These are phyloP conservation scores for Populus tomentosa DNA, from an alignment of 441 rosid genomes.

Conservation along the genomic window DNA sequence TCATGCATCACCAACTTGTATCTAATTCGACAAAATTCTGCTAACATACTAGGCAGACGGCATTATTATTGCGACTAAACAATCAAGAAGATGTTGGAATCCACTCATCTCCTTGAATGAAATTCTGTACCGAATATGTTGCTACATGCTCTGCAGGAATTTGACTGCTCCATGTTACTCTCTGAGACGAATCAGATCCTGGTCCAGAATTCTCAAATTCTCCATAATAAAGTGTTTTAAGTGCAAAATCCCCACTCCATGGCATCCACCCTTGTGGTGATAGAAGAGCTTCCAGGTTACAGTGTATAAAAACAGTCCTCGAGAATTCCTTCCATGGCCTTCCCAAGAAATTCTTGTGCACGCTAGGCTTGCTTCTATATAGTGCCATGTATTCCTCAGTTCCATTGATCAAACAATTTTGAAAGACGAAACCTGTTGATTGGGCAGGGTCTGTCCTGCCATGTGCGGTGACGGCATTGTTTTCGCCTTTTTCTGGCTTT, in stretches of 20 bases:
- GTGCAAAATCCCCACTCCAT: constrained; percentile 58
- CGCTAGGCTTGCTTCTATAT: constrained; percentile 48
- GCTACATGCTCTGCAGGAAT: constrained; percentile 55
- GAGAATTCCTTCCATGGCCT: constrained; percentile 95
- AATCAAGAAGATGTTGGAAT: constrained; percentile 47
- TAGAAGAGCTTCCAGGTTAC: constrained; percentile 50
- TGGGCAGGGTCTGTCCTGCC: constrained; percentile 87
- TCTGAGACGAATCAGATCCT: constrained; percentile 40
- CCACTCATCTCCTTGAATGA: constrained; percentile 87
- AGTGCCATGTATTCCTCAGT: constrained; percentile 67
- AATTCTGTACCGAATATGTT: constrained; percentile 63
- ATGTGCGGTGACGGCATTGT: constrained; percentile 73
- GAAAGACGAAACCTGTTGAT: constrained; percentile 72
- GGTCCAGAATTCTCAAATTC: constrained; percentile 68
- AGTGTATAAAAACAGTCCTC: constrained; percentile 60
- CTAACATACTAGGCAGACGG: neutral
- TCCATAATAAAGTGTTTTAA: constrained; percentile 77
- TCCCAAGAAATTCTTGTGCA: constrained; percentile 65
- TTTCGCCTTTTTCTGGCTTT: constrained; percentile 63
- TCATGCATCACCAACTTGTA: neutral
- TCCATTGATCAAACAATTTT: constrained; percentile 67
- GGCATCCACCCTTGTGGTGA: constrained; percentile 77
- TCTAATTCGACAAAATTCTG: neutral
- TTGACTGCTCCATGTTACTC: constrained; percentile 76
- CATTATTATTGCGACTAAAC: neutral